A percentile compares a stretch with the other conserved stretches of the same genome.
Conservation (phyloP, 2,329 filamentous ascomycete species). For the Pseudogymnoascus sp. region DNA sequence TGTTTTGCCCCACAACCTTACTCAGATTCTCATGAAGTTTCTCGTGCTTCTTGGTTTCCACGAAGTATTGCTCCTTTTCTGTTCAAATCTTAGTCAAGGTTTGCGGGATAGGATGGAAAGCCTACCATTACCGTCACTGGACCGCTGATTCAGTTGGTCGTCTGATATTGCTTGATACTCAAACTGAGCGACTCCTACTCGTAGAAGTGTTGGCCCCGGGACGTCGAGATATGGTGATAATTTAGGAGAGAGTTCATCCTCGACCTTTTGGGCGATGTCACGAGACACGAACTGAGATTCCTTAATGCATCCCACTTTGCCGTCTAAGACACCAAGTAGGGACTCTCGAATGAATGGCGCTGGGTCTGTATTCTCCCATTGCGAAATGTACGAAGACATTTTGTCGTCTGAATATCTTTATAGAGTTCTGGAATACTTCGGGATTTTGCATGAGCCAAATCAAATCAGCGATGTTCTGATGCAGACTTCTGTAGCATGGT, state of each 20-base stretch:
- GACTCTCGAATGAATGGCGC: too few species aligned
- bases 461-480: too few species aligned
- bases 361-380: too few species aligned
- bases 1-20: background rate
- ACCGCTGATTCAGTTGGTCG: constrained; percentile 9
- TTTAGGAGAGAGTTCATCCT: background rate
- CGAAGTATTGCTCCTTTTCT: constrained; percentile 8
- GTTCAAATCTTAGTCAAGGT: background rate
- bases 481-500: too few species aligned
- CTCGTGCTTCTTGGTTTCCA: background rate
- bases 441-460: too few species aligned
- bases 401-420: too few species aligned
- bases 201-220: constrained; percentile 5
- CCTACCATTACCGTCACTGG: constrained; percentile 1
- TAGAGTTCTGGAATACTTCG: too few species aligned
- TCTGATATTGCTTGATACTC: constrained; percentile 11
- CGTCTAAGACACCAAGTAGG: too few species aligned
- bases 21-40: constrained; percentile 9
- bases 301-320: too few species aligned
- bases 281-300: too few species aligned
- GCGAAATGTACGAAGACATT: too few species aligned
- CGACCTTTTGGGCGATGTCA: background rate
- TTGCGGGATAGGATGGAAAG: too few species aligned
- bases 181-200: constrained; percentile 11
- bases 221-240: constrained; percentile 9